phyloP scores from a whole-genome alignment of 768 basidiomycete species.

The Holtermannia corniformis region DNA sequence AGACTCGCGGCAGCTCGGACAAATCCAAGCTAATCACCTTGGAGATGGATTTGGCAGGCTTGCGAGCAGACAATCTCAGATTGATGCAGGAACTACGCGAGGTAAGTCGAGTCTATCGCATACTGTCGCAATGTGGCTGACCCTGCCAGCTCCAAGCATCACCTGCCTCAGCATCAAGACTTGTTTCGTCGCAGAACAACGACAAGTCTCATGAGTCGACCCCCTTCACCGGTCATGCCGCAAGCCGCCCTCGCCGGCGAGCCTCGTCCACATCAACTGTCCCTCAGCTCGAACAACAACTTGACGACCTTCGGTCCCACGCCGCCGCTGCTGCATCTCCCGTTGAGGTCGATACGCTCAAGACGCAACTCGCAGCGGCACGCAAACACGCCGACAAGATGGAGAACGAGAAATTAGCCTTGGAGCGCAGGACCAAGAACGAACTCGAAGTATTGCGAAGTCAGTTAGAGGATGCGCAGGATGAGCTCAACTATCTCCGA shows the following conservation, averaged over 20 bases:
- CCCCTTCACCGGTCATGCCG: too few relatives aligned
- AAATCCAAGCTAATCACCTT: constrained; percentile 15
- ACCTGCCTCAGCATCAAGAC: constrained; percentile 4
- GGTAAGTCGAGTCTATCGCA: constrained; percentile 2
- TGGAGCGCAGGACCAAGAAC: constrained; percentile 24
- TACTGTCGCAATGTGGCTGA: background rate
- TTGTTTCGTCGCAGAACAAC: background rate
- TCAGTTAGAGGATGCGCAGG: constrained; percentile 31
- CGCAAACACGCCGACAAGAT: constrained; percentile 30
- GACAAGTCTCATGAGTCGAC: too few relatives aligned
- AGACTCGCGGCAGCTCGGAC: constrained; percentile 14
- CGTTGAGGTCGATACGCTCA: constrained; percentile 27
- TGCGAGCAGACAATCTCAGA: constrained; percentile 23
- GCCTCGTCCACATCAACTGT: constrained; percentile 14
- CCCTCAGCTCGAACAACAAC: constrained; percentile 20
- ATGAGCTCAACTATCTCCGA: constrained; percentile 33
- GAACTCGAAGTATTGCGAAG: constrained; percentile 25
- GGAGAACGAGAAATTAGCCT: constrained; percentile 37
- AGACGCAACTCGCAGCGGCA: constrained; percentile 17
- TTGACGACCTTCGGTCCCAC: constrained; percentile 14
- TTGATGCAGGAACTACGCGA: constrained; percentile 9
- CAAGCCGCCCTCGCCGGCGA: constrained; percentile 10
- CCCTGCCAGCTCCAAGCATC: background rate
- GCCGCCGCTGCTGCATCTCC: constrained; percentile 9
- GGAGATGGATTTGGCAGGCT: constrained; percentile 16